Base-by-base conservation (phyloP, 2,329 filamentous ascomycete genomes). In the Colletotrichum kahawae region DNA sequence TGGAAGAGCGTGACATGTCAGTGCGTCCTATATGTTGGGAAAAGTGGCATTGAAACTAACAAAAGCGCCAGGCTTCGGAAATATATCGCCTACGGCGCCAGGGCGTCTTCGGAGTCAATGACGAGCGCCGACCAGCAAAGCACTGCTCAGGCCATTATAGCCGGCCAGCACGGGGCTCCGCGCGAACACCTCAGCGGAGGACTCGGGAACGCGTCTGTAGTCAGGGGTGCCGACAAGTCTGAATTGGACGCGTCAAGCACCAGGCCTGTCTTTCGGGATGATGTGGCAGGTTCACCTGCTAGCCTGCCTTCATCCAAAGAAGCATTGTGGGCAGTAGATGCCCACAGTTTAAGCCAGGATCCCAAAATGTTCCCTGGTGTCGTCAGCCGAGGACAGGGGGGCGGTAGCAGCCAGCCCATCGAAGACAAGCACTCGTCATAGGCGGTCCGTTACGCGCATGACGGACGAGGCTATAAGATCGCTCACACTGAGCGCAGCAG, bases 1-100 rank as follows among this genome's bases (percentile, higher is more conserved):
- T 93, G 70, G 94, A 96, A 80, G 97, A 99, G 85, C 89, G 95
- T 79, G 90, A 93, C 66, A 94, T 98, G 96, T 96, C 87, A 89
- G 92, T 88, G 70, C 18, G 12, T 36, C n/a, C 18, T 75, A 78
- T 21, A 33, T 63, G 9, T 21, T 65, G 7, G 51, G 70, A 48
- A 10, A 13, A 27, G 21, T 13, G n/a, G 27, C 33, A 16, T 13
- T 64, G 2, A 60, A 33, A 18, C 71, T 75, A 34, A 75, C 29
- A 9, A 34, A 12, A 8, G 21, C 29, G 7, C 13, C 51, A 77
- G 75, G 67, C 72, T 77, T 60, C 67, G 68, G 24, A 67, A 71
- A 13, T 77, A 77, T 60, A 68, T 77, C 16, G 63, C 63, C 16
- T 75, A 69, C 43, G 60, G 70, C 21, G 33, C 67, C 48, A 70